Evolutionary conservation across 768 basidiomycete genomes (phyloP), one percentile per base, ranked within the genome.

Genomic region (Suillus americanus): DNA sequence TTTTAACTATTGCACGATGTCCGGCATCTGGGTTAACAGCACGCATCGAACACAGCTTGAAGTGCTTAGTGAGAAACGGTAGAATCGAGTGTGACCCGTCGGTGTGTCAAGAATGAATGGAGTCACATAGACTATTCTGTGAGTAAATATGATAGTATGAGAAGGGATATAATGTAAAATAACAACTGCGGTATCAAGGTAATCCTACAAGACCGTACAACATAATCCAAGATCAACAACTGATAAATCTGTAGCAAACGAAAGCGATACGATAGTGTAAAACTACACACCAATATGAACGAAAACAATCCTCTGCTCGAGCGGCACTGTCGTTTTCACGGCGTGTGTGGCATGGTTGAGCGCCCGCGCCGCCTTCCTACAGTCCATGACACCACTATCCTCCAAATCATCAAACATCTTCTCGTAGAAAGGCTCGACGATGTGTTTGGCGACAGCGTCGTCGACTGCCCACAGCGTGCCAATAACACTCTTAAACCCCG

Each of bases 391-490:
- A 28, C 18, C 41, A 3, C 40, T 41, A 23, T 61, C 60, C 14
- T 28, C 7, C 30, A 43, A n/a, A 35, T 12, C 12, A 16, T 33
- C 20, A 4, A 62, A 50, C 30, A 56, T 3, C 3, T 55, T 20
- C 50, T 23, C 2, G 9, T 62, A 38, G 18, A 62, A 62, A 33
- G 25, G 33, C 10, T 28, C 3, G 0, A 55, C 33, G 13, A 62
- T 1, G 38, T 51, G 33, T 18, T 54, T 37, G 10, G 20, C 62
- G 10, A 62, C 35, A 35, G 23, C 10, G 25, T 62, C 62, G 3
- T 62, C n/a, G 37, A 38, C 62, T 7, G 60, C 64, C 71, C 71
- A 72, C 62, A 71, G 62, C 43, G 70, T 72, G 28, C 64, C 71
- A 18, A 72, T 51, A 5, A 69, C 71, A 25, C 69, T 67, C 40